Evolutionary conservation across 2,329 filamentous ascomycete species (phyloP), one percentile per base, ranked within the genome.

Genomic region (Camptophora hylomeconis): DNA sequence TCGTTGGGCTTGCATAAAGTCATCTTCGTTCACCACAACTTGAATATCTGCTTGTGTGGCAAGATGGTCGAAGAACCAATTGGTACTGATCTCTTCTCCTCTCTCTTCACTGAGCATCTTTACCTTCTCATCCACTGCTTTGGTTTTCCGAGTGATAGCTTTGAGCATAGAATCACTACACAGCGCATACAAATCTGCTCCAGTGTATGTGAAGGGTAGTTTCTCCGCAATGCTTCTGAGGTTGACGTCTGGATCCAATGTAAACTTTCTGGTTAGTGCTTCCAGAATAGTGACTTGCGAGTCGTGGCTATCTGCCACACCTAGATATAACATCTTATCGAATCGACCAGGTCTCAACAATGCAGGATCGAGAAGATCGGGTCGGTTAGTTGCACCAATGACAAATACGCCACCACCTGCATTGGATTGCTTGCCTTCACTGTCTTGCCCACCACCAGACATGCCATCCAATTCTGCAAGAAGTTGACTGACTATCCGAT

Each of bases 91-190:
- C 4, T 67, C 61, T 13, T 52, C 61, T 29, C 50, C 45, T 38
- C 43, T 32, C 26, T 30, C 27, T 37, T 38, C 28, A 35, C 35
- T 57, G 26, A 92, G 63, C 4, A 66, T 63, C 13, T 69, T 68
- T 41, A 98, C 80, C 53, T 89, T 89, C 28, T 71, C 65, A 51
- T 98, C 89, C 2, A 95, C 86, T 2, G 72, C 65, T 2, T 73
- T 69, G 2, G 89, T 84, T 50, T 92, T 82, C 4, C 89, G 75
- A 3, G 89, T 98, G 34, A 98, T 87, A 12, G 89, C 89, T 54
- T 98, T 95, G 43, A 98, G 77, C 89, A 98, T 98, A 28, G 89
- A 84, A 53, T 98, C 89, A 23, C 84, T 93, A 61, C 87, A 95
- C 12, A 98, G 68, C 1, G 89, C 89, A 56, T 98, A 98, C 49